Evolutionary conservation across 768 basidiomycete species (phyloP).

Genomic region (Calocybe gangraenosa): DNA sequence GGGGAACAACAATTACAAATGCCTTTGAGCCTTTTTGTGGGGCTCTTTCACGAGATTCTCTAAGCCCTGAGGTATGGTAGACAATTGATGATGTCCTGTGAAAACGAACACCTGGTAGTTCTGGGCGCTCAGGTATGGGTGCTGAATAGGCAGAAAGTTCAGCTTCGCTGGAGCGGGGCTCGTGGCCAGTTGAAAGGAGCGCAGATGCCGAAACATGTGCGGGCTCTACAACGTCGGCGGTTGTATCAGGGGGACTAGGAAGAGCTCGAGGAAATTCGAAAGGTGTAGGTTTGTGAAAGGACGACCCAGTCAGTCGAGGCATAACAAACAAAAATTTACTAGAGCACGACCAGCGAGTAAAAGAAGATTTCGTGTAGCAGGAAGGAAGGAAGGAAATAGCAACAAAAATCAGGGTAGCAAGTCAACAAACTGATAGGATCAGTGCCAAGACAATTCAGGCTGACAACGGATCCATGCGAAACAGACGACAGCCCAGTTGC

Average conservation of each 20-base stretch:
- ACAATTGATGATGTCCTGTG: conserved; percentile 47
- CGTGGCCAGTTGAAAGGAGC: conserved; percentile 14
- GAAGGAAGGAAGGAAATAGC: not conserved
- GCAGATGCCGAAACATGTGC: conserved; percentile 6
- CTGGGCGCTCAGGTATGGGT: conserved; percentile 16
- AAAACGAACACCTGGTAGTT: conserved; percentile 30
- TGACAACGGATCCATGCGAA: not conserved
- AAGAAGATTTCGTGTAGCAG: conserved; percentile 1
- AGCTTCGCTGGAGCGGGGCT: conserved; percentile 4
- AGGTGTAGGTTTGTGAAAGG: conserved; percentile 41
- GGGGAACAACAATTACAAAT: conserved; percentile 67
- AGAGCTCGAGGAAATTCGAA: conserved; percentile 40
- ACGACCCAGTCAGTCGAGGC: conserved; percentile 38
- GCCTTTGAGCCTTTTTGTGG: conserved; percentile 40
- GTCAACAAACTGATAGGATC: not conserved
- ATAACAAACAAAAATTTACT: conserved; percentile 22
- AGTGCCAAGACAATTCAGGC: conserved; percentile 6
- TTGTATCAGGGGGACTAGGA: conserved; percentile 40
- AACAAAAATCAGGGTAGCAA: conserved; percentile 7
- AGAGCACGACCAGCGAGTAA: conserved; percentile 11
- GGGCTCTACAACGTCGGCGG: conserved; percentile 18
- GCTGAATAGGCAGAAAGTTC: conserved; percentile 14
- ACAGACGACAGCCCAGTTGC: not conserved
- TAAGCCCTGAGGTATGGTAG: conserved; percentile 47
- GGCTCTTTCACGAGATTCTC: conserved; percentile 39